Base-by-base conservation (phyloP, 169 alveolate genomes). In the Sarcocystis neurona region DNA sequence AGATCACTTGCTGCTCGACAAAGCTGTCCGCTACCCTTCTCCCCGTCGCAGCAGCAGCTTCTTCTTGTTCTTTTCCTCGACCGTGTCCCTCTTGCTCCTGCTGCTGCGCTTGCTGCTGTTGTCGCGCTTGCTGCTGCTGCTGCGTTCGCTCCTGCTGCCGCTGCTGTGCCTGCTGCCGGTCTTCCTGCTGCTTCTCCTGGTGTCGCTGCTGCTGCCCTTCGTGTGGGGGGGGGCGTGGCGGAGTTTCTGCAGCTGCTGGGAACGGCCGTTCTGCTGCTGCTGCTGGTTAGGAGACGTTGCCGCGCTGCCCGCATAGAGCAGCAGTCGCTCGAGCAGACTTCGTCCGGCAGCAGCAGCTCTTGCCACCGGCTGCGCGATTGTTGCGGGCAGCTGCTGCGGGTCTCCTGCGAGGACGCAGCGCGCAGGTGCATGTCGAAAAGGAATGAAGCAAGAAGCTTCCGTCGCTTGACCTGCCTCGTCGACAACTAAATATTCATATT, bases 321-420 rank as follows among this genome's bases (percentile, higher is more conserved):
- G 94, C 82, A 97, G 94, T 60, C 98, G 87, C 72, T 96, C 96
- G 87, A 97, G 95, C 41, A 97, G 91, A 34, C 98, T 95, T 68
- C 97, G 92, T 37, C 96, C 97, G 82, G 94, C 95, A 10, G 94
- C 95, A 60, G 91, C 92, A 48, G 89, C 89, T 46, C 92, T 94
- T 41, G 97, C 97, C 60, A 88, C 95, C 70, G 94, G 82, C 5
- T 98, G 95, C 91, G 97, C 96, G 15, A 97, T 98, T 10, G 99
- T 97, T 15, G 99, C 99, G 32, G 99, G 98, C 63, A 97, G 95
- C 95, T 98, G 99, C 94, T 97, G 97, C 78, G 98, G 99, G 92
- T 97, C 99, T 6, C 99, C 99, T 15, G 97, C 98, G 92, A 97
- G 94, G 32, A 98, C 95, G 77, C 97, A 94, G 89, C 98, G 93